A percentile compares a stretch with the other conserved stretches of the same genome.
Conservation (phyloP, 192 early-diverging fungal species). For the Globomyces pollinis-pini region DNA sequence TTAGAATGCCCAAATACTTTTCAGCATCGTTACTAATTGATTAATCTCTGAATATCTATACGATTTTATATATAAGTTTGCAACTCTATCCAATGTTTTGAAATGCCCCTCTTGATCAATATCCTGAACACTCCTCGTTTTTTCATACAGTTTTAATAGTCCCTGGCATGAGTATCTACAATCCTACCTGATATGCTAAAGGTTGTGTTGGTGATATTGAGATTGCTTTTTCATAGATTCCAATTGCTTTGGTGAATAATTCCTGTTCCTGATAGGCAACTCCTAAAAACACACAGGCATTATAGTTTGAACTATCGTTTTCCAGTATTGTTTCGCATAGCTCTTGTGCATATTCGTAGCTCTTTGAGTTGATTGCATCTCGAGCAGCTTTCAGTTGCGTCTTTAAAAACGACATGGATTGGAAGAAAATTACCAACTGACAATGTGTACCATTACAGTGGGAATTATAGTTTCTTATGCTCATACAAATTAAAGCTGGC, state of each 20-base stretch:
- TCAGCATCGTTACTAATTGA: slow-evolving; percentile 1
- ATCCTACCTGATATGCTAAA: slow-evolving; percentile 30
- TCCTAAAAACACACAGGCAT: slow-evolving; percentile 36
- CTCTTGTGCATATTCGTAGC: slow-evolving; percentile 24
- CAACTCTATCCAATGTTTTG: no score
- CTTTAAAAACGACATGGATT: slow-evolving; percentile 11
- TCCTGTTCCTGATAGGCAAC: slow-evolving; percentile 20
- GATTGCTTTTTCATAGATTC: slow-evolving; percentile 22
- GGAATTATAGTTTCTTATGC: no score
- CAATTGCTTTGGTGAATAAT: slow-evolving; percentile 10
- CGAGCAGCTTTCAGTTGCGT: slow-evolving; percentile 17
- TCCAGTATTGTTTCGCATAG: slow-evolving; percentile 19
- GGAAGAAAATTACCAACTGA: no score
- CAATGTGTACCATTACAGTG: no score
- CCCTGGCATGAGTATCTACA: slow-evolving; percentile 15
- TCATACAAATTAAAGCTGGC: no score
- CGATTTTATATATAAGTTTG: no score
- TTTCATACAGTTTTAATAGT: slow-evolving; percentile 24
- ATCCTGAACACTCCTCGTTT: slow-evolving; percentile 10
- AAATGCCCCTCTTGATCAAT: slow-evolving; percentile 16
- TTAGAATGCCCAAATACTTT: background rate
- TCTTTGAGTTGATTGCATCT: slow-evolving; percentile 21
- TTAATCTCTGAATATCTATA: no score
- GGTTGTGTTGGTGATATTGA: slow-evolving; percentile 13
- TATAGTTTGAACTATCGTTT: slow-evolving; percentile 26